A percentile compares a stretch with the other conserved stretches of the same genome.
Evolutionary conservation across 352 stramenopile species (phyloP).

Genomic region (Phytophthora cajani): DNA sequence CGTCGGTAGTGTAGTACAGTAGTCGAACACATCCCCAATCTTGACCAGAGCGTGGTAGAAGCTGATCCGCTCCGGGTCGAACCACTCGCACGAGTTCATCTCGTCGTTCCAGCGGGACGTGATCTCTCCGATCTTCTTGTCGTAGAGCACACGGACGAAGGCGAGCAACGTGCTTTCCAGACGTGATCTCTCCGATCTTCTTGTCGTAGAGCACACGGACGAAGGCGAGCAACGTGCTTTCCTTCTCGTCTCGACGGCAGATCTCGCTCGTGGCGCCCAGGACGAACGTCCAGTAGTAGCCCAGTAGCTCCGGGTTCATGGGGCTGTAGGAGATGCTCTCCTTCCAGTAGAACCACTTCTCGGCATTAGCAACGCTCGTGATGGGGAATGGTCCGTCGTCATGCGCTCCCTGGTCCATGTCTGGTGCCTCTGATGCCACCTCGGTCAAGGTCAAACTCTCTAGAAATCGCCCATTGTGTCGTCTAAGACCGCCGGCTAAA

Average conservation of each 20-base stretch:
- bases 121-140: conserved; percentile 17
- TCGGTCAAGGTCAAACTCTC: too few relatives aligned
- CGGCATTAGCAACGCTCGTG: background rate
- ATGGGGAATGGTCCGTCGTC: background rate
- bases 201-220: conserved; percentile 8
- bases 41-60: conserved; percentile 19
- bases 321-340: conserved; percentile 9
- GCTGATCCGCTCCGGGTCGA: conserved; percentile 4
- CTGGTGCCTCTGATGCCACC: too few relatives aligned
- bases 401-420: background rate
- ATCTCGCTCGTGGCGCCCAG: background rate
- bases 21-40: conserved; percentile 30
- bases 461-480: too few relatives aligned
- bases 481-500: too few relatives aligned
- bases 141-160: conserved; percentile 7
- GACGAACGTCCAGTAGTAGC: conserved; percentile 6
- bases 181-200: conserved; percentile 12
- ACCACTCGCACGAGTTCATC: background rate
- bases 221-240: conserved; percentile 1
- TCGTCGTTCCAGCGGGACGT: conserved; percentile 3
- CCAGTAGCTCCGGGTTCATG: conserved; percentile 1
- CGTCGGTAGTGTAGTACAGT: conserved; percentile 34
- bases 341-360: conserved; percentile 8
- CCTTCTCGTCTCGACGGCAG: background rate
- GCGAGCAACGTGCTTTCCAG: background rate